Conservation (phyloP, 1,139 yeast species). For the Debaryomyces sp. region DNA sequence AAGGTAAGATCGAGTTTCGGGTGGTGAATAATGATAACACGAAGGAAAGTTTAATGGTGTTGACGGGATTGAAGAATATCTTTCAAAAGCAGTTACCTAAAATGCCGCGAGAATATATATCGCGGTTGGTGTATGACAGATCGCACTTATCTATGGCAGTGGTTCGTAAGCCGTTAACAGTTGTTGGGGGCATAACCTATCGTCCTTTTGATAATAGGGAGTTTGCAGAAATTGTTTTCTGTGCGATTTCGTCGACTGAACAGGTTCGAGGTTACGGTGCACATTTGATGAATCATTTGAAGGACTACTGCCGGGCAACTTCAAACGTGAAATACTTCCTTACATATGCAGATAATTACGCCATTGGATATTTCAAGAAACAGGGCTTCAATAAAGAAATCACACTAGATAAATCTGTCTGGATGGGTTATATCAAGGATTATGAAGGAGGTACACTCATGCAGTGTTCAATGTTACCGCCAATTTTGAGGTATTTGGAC, state of each 20-base stretch:
- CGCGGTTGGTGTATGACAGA: constrained; percentile 90
- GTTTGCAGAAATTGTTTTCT: constrained; percentile 97
- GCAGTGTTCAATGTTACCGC: constrained; percentile 95
- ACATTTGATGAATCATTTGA: constrained; percentile 94
- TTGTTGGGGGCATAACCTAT: constrained; percentile 97
- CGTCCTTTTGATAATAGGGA: constrained; percentile 88
- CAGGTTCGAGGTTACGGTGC: constrained; percentile 99
- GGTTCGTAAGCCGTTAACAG: constrained; percentile 87
- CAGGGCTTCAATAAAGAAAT: constrained; percentile 98
- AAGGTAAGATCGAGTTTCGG: constrained; percentile 10
- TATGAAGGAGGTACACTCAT: constrained; percentile 98
- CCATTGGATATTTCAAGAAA: constrained; percentile 96
- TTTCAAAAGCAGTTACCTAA: constrained; percentile 97
- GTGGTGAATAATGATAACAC: constrained; percentile 88
- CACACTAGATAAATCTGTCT: constrained; percentile 75
- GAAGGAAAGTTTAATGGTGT: constrained; percentile 82
- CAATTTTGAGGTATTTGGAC: constrained; percentile 78
- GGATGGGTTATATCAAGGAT: constrained; percentile 99
- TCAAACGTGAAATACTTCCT: constrained; percentile 84
- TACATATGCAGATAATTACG: constrained; percentile 98
- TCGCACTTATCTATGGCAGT: constrained; percentile 96
- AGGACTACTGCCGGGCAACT: constrained; percentile 91
- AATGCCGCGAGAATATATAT: constrained; percentile 97
- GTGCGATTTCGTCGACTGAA: constrained; percentile 96
- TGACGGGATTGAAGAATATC: constrained; percentile 93